Conservation (phyloP, 2,329 filamentous ascomycete genomes). For the Penicillium brevicompactum region DNA sequence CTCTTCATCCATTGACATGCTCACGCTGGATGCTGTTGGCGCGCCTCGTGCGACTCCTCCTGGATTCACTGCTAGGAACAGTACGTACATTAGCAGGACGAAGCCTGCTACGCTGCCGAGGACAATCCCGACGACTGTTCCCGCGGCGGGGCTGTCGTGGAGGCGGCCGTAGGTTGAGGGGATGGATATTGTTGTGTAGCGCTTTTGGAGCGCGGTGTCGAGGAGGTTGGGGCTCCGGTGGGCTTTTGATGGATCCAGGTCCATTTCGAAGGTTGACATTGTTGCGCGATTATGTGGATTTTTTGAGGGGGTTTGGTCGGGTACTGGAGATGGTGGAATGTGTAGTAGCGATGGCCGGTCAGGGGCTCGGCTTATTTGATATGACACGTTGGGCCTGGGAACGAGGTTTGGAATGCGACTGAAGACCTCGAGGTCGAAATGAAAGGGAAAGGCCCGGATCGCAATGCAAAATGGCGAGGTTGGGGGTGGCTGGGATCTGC, state of each 20-base stretch:
- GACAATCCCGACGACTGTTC: slow-evolving; percentile 62
- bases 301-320: not conserved
- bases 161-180: slow-evolving; percentile 63
- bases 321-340: not conserved
- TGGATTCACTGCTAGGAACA: slow-evolving; percentile 54
- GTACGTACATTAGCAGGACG: slow-evolving; percentile 55
- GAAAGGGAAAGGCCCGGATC: not conserved
- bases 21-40: slow-evolving; percentile 10
- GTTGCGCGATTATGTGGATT: not conserved
- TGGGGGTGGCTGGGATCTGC: slow-evolving; percentile 9
- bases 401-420: not conserved
- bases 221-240: slow-evolving; percentile 9
- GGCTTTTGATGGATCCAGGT: slow-evolving; percentile 3
- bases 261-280: not conserved
- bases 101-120: slow-evolving; percentile 53
- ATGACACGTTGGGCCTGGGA: not conserved
- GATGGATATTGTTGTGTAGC: slow-evolving; percentile 51
- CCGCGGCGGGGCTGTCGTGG: slow-evolving; percentile 55
- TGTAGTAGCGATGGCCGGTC: too few relatives aligned
- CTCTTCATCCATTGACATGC: slow-evolving; percentile 29
- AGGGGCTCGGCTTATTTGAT: too few relatives aligned
- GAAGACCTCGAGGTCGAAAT: too few relatives aligned
- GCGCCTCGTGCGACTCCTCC: slow-evolving; percentile 35
- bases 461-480: not conserved
- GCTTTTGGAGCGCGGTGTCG: slow-evolving; percentile 18